A percentile compares a stretch with the other conserved stretches of the same genome.
These are phyloP conservation scores for Tolypocladium capitatum DNA, from an alignment of 2,329 filamentous ascomycete genomes.

Conservation along the genomic window DNA sequence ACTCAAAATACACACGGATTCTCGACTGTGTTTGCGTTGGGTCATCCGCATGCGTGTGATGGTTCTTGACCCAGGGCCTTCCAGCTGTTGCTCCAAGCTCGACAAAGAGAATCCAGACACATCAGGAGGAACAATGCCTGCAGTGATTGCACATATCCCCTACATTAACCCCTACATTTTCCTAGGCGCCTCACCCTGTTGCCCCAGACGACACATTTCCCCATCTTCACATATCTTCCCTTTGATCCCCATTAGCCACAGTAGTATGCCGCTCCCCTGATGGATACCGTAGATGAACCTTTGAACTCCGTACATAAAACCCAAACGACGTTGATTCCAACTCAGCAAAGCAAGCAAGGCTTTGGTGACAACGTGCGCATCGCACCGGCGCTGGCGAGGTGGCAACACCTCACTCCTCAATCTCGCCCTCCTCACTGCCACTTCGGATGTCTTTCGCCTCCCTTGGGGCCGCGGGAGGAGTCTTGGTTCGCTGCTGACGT, in stretches of 20 bases:
- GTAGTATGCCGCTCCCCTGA: background rate
- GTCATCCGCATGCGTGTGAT: background rate
- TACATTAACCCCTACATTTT: background rate
- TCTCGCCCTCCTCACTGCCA: constrained; percentile 95
- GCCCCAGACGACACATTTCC: background rate
- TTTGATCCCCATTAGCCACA: background rate
- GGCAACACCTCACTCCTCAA: constrained; percentile 48
- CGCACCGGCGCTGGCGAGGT: background rate
- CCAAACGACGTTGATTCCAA: background rate
- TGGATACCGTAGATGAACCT: background rate
- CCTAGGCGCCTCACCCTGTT: background rate
- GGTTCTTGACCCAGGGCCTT: background rate
- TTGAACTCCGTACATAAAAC: background rate
- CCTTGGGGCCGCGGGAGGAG: constrained; percentile 29
- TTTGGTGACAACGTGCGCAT: background rate
- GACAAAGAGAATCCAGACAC: background rate
- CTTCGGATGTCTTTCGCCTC: constrained; percentile 36
- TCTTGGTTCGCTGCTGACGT: constrained; percentile 35
- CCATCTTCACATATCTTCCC: background rate
- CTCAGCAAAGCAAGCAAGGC: background rate
- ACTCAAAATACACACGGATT: constrained; percentile 4
- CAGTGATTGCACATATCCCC: background rate
- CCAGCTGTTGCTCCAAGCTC: background rate
- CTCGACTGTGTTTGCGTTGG: background rate
- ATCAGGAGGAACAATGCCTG: background rate